Base-by-base conservation (phyloP, 805 yeast genomes). In the Metschnikowia reukaufii region DNA sequence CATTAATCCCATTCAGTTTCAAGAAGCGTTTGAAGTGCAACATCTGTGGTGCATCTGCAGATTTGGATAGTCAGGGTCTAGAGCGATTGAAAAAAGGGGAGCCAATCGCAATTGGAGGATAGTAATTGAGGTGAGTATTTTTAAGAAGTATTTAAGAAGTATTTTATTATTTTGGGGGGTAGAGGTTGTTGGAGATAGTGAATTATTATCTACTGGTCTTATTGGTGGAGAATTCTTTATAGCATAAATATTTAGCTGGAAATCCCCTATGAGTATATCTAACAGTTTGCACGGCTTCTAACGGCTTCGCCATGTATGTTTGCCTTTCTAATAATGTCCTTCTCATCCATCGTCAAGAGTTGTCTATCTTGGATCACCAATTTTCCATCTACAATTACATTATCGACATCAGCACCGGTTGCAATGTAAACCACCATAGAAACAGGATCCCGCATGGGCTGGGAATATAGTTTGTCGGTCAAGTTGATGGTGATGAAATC, bases 401-500 rank as follows among this genome's bases (percentile, higher is more conserved):
- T 50, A 17, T 46, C 54, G 7, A 57, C 61, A 29, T 56, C 61
- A 4, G 55, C 56, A 13, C 60, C 59, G 2, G 61, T 57, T 5
- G 60, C 60, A 35, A 57, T 57, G 44, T 57, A 57, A 2, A 54
- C 58, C 7, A 56, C 58, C 60, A 54, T 57, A 1, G 60, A 56
- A 8, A 56, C 58, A 8, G 60, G 60, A 31, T 56, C 58, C 34
- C 60, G 45, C 55, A 51, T 43, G 16, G 59, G 60, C 39, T 57
- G 59, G 4, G 60, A 59, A 35, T 57, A 54, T 19, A 57, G 37
- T 42, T 57, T 57, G 40, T 57, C 57, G 10, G 42, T 36, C 31
- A 54, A 47, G 37, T 54, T 48, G 42, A 57, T 57, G 20, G 56
- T 29, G 17, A 47, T 50, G 21, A 52, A 48, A 20, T 50, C 56